Percentiles rank a stretch among this genome's conserved stretches.
phyloP scores from a whole-genome alignment of 2,329 filamentous ascomycete genomes.

The Venturia pyrina region DNA sequence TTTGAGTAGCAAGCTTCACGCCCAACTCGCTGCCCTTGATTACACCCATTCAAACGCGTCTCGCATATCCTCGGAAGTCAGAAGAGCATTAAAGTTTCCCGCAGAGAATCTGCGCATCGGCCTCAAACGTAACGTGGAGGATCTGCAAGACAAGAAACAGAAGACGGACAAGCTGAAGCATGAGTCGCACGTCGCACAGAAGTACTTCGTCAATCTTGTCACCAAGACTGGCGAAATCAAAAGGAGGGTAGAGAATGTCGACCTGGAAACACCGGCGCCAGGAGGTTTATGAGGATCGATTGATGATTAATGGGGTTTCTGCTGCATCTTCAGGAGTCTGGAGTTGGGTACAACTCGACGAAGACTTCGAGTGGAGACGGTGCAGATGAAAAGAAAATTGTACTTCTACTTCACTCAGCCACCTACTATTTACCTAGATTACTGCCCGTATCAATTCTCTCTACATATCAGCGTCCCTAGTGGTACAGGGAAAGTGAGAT shows the following conservation, averaged over 20 bases:
- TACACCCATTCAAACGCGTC: slow-evolving; percentile 84
- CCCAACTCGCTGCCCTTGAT: slow-evolving; percentile 71
- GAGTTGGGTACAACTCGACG: background rate
- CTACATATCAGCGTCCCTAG: too few relatives aligned
- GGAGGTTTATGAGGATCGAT: slow-evolving; percentile 17
- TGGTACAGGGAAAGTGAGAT: too few relatives aligned
- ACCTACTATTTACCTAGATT: background rate
- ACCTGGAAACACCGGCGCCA: slow-evolving; percentile 42
- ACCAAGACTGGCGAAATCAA: slow-evolving; percentile 45
- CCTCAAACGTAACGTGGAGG: slow-evolving; percentile 75
- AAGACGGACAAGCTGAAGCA: slow-evolving; percentile 71
- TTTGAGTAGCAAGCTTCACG: slow-evolving; percentile 73
- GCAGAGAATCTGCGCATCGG: slow-evolving; percentile 77
- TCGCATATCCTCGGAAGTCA: slow-evolving; percentile 76
- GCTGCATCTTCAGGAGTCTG: background rate
- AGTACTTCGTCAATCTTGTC: slow-evolving; percentile 84
- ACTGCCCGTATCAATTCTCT: background rate
- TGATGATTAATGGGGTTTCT: background rate
- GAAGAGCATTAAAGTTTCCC: slow-evolving; percentile 79
- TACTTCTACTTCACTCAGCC: background rate
- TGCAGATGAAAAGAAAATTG: background rate
- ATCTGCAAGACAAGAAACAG: slow-evolving; percentile 66
- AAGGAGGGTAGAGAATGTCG: slow-evolving; percentile 39
- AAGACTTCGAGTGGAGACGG: background rate
- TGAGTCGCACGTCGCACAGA: slow-evolving; percentile 78